A percentile compares a stretch with the other conserved stretches of the same genome.
Conservation (phyloP, 371 early-diverging fungal species). For the Mortierella sp. region DNA sequence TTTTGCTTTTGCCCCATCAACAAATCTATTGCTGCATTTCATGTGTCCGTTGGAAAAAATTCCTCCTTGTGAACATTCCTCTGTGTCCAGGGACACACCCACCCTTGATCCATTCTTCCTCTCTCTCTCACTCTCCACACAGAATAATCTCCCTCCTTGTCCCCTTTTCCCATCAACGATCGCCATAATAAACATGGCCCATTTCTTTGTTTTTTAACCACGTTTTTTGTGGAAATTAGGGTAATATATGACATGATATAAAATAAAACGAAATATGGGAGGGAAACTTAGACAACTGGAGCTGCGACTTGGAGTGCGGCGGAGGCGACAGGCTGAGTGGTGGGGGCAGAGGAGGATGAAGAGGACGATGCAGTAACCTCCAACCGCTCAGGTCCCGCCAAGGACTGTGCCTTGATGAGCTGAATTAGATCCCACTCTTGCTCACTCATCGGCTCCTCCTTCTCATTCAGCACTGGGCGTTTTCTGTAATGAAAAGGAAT, state of each 20-base stretch:
- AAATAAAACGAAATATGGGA: background rate
- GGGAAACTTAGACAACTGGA: background rate
- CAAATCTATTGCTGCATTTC: background rate
- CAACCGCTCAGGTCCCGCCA: background rate
- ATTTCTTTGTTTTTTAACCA: background rate
- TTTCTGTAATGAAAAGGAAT: slow-evolving; percentile 2
- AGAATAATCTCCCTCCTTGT: background rate
- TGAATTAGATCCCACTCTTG: slow-evolving; percentile 13
- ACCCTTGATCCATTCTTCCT: background rate
- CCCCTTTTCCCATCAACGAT: background rate
- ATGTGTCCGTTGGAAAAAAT: too few relatives aligned
- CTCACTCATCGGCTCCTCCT: slow-evolving; percentile 6
- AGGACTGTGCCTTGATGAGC: background rate
- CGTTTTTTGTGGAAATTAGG: background rate
- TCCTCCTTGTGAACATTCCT: background rate
- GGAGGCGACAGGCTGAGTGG: background rate
- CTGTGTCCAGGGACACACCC: background rate
- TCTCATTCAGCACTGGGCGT: background rate
- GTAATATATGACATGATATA: background rate
- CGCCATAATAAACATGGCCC: background rate
- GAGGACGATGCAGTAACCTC: background rate
- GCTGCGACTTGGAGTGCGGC: background rate
- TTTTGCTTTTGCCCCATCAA: background rate
- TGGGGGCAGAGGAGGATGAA: slow-evolving; percentile 3
- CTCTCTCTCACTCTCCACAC: background rate